These are phyloP conservation scores for Tribonema minus DNA, from an alignment of 108 stramenopile species.

Conservation along the genomic window DNA sequence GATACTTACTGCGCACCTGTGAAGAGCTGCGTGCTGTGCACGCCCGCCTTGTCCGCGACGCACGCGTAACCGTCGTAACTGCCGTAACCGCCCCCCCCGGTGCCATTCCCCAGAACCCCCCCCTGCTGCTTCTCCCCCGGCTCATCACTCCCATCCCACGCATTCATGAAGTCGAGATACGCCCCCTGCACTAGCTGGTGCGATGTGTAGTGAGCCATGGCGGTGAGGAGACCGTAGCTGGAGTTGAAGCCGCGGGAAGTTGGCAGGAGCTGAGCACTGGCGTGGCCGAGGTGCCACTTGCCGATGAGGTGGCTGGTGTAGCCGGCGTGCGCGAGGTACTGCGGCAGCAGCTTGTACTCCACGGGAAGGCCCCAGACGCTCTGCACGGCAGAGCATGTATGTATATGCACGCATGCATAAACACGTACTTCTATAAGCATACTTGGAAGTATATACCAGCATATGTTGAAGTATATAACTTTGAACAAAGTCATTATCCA, in stretches of 20 bases:
- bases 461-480: too few relatives aligned
- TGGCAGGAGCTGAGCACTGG: constrained; percentile 1
- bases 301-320: constrained; percentile 6
- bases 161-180: neutral
- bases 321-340: neutral
- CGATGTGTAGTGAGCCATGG: neutral
- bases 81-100: too few relatives aligned
- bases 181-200: neutral
- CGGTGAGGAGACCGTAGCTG: constrained; percentile 3
- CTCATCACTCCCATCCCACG: neutral
- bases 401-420: too few relatives aligned
- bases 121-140: neutral
- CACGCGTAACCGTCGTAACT: too few relatives aligned
- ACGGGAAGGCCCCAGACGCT: constrained; percentile 10
- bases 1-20: too few relatives aligned
- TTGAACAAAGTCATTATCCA: too few relatives aligned
- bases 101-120: too few relatives aligned
- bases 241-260: constrained; percentile 12
- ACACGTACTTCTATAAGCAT: too few relatives aligned
- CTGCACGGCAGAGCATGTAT: too few relatives aligned
- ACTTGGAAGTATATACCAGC: too few relatives aligned
- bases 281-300: constrained; percentile 32
- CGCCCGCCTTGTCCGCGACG: too few relatives aligned
- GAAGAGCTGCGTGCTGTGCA: too few relatives aligned
- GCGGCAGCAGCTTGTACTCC: constrained; percentile 2